Evolutionary conservation across 1,284 basidiomycete genomes (phyloP), one percentile per base, ranked within the genome.

Genomic region (Golubevia pallescens): DNA sequence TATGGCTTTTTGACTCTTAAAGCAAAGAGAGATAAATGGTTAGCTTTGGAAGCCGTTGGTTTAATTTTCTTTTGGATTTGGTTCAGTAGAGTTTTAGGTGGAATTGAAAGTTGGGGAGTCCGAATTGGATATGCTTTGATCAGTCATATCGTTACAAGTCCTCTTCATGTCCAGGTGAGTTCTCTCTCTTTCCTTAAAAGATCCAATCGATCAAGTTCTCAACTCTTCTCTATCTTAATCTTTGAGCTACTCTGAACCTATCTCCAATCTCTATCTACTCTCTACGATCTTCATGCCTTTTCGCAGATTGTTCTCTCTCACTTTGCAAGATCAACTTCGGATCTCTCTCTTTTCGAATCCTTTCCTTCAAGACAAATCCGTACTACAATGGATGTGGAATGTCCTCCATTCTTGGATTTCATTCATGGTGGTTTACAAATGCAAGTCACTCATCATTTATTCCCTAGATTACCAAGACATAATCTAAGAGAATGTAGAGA

Each of bases 381-480:
- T 19, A 86, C 86, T 2, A 86, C 86, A 8, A 86, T 86, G 86
- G 86, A 86, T 70, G 85, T 86, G 55, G 64, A 74, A 16, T 86
- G 86, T 60, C 77, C 84, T 1, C 61, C 70, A 16, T 83, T 72
- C 66, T 71, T 86, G 57, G 86, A 86, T 67, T 86, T 85, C 63
- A n/a, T 86, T 8, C 86, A 86, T 65, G 86, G 86, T 60, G 86
- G 86, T 8, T 68, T 86, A 5, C 86, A 86, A 67, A 86, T 86
- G 82, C 86, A 86, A 63, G 85, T 86, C 2, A 70, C 85, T 19
- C 86, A 86, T 66, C 86, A 86, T 63, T 70, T 86, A 58, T 86
- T 86, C 68, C 86, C 86, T 2, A 70, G 85, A n/a, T 63, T 86
- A 14, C 85, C 86, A 0, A 67, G 86, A 14, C 86, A 86, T 71